Conservation (phyloP, 106 monocot species). For the Dioscorea alata region DNA sequence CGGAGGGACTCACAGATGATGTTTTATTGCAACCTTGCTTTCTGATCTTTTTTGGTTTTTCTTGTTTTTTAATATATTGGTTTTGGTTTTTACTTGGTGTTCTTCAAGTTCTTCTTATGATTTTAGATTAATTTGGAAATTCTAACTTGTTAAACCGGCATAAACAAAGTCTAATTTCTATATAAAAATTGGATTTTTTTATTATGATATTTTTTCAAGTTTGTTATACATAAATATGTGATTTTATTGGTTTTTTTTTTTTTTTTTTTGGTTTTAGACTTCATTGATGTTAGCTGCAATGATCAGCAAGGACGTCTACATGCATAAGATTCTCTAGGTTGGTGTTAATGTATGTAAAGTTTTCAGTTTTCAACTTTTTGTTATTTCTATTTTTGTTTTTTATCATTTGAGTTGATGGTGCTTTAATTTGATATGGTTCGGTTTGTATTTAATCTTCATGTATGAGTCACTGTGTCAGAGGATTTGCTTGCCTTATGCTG, state of each 20-base stretch:
- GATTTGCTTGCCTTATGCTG: constrained; percentile 87
- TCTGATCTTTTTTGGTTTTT: background rate
- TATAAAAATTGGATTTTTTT: background rate
- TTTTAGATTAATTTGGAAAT: constrained; percentile 39
- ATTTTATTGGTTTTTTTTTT: no score
- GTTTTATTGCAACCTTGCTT: background rate
- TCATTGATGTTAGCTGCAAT: constrained; percentile 92
- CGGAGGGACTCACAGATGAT: constrained; percentile 29
- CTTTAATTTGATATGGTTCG: background rate
- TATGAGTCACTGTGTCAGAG: constrained; percentile 74
- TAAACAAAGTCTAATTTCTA: constrained; percentile 48
- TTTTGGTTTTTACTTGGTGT: background rate
- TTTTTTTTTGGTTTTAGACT: constrained; percentile 45
- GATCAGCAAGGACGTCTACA: constrained; percentile 76
- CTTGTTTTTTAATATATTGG: background rate
- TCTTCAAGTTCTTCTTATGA: constrained; percentile 50
- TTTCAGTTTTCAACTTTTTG: no score
- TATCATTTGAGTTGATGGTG: background rate
- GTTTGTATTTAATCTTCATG: constrained; percentile 67
- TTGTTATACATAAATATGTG: background rate
- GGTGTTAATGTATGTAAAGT: constrained; percentile 62
- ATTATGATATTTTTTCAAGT: background rate
- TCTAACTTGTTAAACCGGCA: constrained; percentile 60
- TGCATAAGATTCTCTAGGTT: constrained; percentile 65
- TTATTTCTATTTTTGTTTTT: background rate